Conservation (phyloP, 2,329 filamentous ascomycete genomes). For the Aspergillus calidoustus region DNA sequence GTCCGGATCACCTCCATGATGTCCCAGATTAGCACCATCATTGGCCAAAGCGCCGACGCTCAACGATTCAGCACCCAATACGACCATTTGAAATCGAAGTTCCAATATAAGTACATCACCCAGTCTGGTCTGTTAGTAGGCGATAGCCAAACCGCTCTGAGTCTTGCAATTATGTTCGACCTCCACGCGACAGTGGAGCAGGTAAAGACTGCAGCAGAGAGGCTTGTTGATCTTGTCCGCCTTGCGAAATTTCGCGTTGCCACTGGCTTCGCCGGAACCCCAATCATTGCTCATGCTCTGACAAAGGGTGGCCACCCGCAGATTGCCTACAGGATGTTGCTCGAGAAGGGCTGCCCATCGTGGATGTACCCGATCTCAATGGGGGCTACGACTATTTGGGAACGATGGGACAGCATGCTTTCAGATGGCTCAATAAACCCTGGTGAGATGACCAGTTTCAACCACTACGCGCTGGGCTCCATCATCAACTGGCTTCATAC, state of each 20-base stretch:
- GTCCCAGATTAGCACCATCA: constrained; percentile 31
- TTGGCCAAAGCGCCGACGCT: constrained; percentile 29
- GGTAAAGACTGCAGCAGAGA: not conserved
- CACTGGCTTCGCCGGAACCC: constrained; percentile 43
- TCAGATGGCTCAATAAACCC: constrained; percentile 45
- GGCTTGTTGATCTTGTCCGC: constrained; percentile 27
- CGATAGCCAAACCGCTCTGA: constrained; percentile 39
- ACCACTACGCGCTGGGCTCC: constrained; percentile 49
- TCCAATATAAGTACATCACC: constrained; percentile 38
- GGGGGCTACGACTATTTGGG: constrained; percentile 51
- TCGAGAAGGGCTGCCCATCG: constrained; percentile 38
- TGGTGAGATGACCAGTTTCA: constrained; percentile 50
- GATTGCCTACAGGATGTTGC: constrained; percentile 47
- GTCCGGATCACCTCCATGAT: constrained; percentile 40
- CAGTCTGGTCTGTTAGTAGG: constrained; percentile 32
- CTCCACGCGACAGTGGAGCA: constrained; percentile 25
- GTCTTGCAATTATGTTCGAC: constrained; percentile 31
- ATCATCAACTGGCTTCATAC: constrained; percentile 47
- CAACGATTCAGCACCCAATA: constrained; percentile 27
- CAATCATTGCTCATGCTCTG: constrained; percentile 34
- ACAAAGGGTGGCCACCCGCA: constrained; percentile 27
- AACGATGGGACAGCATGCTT: constrained; percentile 49
- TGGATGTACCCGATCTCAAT: constrained; percentile 49
- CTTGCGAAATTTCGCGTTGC: constrained; percentile 36
- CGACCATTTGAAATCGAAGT: constrained; percentile 25